phyloP scores from a whole-genome alignment of 2,329 filamentous ascomycete species.

The Exophiala sideris region DNA sequence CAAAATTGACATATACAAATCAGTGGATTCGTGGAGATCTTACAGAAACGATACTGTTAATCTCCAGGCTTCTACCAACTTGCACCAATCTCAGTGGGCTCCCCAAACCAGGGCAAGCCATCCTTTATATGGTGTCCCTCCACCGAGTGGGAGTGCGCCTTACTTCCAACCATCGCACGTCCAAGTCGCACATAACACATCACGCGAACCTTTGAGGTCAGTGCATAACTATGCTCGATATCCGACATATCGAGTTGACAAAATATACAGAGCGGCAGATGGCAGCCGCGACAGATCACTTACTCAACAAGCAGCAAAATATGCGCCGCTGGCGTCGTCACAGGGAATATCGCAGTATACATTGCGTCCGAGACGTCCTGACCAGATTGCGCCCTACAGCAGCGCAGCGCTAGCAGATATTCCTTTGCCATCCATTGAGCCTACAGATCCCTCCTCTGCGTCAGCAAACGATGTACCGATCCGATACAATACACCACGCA shows the following conservation, averaged over 20 bases:
- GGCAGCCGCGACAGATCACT: conserved; percentile 13
- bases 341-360: conserved; percentile 4
- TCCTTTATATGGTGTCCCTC: neutral
- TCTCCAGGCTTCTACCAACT: conserved; percentile 15
- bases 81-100: neutral
- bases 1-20: conserved; percentile 26
- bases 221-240: conserved; percentile 26
- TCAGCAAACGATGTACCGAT: neutral
- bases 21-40: conserved; percentile 28
- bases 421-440: conserved; percentile 16
- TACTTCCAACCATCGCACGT: neutral
- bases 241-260: conserved; percentile 29
- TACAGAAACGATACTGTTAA: conserved; percentile 20
- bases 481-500: neutral
- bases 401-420: conserved; percentile 3
- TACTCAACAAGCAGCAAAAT: conserved; percentile 8
- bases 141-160: conserved; percentile 3
- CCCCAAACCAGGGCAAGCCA: neutral
- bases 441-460: neutral
- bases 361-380: conserved; percentile 9
- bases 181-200: conserved; percentile 2
- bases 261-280: conserved; percentile 23
- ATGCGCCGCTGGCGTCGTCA: neutral
- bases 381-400: conserved; percentile 13
- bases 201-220: conserved; percentile 25